Conservation (phyloP, 352 stramenopile genomes). For the Aphanomyces cochlioides region DNA sequence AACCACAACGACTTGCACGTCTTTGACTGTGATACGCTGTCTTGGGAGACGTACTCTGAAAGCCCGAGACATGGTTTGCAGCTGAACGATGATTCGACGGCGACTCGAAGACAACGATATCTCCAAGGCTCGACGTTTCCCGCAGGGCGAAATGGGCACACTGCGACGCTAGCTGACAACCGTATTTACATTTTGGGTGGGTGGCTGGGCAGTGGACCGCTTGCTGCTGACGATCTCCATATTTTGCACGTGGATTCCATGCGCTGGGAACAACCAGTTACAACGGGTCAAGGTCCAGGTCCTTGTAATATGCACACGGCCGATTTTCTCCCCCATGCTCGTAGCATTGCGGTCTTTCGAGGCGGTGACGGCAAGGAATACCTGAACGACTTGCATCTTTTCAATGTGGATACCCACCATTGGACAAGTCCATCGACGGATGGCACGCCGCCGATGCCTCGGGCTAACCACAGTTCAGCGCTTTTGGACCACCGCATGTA, state of each 20-base stretch:
- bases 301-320: constrained; percentile 98
- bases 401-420: constrained; percentile 84
- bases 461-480: constrained; percentile 93
- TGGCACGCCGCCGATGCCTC: constrained; percentile 75
- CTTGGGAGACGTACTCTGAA: constrained; percentile 54
- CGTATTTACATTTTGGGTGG: constrained; percentile 93
- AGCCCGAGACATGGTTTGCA: constrained; percentile 38
- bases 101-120: constrained; percentile 34
- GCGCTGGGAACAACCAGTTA: constrained; percentile 53
- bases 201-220: constrained; percentile 89
- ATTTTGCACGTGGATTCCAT: constrained; percentile 83
- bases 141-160: constrained; percentile 92
- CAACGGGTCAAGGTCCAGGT: constrained; percentile 51
- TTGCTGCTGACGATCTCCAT: constrained; percentile 90
- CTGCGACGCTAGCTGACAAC: constrained; percentile 86
- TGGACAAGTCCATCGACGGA: constrained; percentile 80
- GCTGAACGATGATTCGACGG: not conserved
- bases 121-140: constrained; percentile 40
- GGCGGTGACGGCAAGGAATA: constrained; percentile 93
- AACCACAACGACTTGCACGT: constrained; percentile 93
- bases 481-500: constrained; percentile 87
- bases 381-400: constrained; percentile 93
- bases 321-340: constrained; percentile 82
- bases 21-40: constrained; percentile 76
- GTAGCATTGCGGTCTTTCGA: constrained; percentile 92